Evolutionary conservation across 2,329 filamentous ascomycete genomes (phyloP), one percentile per base, ranked within the genome.

Genomic region (Torrubiella hemipterigena): DNA sequence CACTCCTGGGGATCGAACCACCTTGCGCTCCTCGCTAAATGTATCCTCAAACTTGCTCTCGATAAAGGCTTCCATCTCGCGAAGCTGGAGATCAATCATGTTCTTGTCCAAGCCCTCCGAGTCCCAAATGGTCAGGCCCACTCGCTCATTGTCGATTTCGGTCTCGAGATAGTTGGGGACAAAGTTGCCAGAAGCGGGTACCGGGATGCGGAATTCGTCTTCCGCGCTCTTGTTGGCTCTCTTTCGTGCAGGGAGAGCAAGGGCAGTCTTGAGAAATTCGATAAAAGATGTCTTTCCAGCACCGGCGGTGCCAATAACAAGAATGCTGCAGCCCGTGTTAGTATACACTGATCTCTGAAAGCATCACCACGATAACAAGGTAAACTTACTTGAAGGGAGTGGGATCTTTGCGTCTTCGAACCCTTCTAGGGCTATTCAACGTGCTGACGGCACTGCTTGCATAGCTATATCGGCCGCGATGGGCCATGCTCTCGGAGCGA

Each of bases 31-130:
- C 59, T 98, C 91, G 29, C 76, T 76, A 52, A 98, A 93, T 0
- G 91, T 96, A 49, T 98, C 91, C 54, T 98, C 89, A 45, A 98
- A 98, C 56, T 96, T 96, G 64, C 81, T 89, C 64, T 98, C 91
- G 37, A 98, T 65, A 60, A 98, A 98, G 7, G 80, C 71, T 20
- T 81, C 79, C 65, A 96, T 87, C 52, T 93, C 85, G 38, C 87
- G 77, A 42, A 98, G 66, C 57, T 98, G 91, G 42, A 96, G 72
- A 54, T 96, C 91, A 31, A 95, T 86, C 21, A 96, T 74, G 47
- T 84, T 91, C 68, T 89, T 93, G 58, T 98, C 89, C 33, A 98
- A 61, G 2, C 91, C 91, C 47, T 91, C 80, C 1, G 91, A 96
- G 53, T 98, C 91, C 91, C 91, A 98, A 19, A 98, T 61, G 1